These are phyloP conservation scores for Escovopsis weberi DNA, from an alignment of 2,329 filamentous ascomycete genomes.

Conservation along the genomic window DNA sequence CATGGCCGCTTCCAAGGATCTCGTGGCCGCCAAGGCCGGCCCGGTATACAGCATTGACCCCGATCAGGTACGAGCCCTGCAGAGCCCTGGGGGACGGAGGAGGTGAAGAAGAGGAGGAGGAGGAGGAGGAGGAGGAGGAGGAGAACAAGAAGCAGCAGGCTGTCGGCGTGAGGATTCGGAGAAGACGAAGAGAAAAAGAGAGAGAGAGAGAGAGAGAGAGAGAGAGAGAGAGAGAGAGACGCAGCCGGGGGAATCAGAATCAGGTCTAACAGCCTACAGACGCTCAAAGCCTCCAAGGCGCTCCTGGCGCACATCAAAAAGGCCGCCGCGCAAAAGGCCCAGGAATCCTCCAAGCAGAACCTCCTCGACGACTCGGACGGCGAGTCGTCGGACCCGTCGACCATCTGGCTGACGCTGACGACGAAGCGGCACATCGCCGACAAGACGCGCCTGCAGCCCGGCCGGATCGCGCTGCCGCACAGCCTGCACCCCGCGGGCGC, in stretches of 20 bases:
- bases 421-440: constrained; percentile 55
- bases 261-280: constrained; percentile 14
- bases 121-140: too few species aligned
- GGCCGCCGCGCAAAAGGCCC: constrained; percentile 31
- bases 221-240: too few species aligned
- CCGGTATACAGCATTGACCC: constrained; percentile 23
- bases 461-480: constrained; percentile 68
- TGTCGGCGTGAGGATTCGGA: too few species aligned
- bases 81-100: too few species aligned
- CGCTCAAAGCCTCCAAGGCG: constrained; percentile 47
- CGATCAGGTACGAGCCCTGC: constrained; percentile 22
- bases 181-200: too few species aligned
- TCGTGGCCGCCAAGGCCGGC: constrained; percentile 18
- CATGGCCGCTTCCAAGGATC: constrained; percentile 29
- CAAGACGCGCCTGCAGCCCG: constrained; percentile 66
- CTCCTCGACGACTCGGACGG: constrained; percentile 34
- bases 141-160: too few species aligned
- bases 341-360: constrained; percentile 37
- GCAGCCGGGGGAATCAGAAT: too few species aligned
- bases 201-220: too few species aligned
- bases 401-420: constrained; percentile 47
- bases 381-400: constrained; percentile 22
- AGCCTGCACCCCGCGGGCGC: constrained; percentile 42
- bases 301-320: constrained; percentile 48
- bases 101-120: too few species aligned